Evolutionary conservation across 2,329 filamentous ascomycete species (phyloP).

Genomic region (Piedraia hortae): DNA sequence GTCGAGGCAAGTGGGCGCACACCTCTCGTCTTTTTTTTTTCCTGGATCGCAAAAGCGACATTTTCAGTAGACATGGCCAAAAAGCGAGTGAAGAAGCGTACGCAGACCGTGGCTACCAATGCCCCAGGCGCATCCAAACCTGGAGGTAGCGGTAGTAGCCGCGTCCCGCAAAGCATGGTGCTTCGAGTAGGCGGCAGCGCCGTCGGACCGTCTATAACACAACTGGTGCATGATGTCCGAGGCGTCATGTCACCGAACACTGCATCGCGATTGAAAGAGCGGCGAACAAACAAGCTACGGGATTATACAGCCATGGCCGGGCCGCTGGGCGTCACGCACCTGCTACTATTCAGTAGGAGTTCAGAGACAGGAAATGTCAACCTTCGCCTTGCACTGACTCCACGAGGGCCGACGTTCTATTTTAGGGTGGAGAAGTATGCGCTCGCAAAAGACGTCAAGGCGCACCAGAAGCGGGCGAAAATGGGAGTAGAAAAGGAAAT

Average conservation of each 20-base stretch:
- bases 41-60: background rate
- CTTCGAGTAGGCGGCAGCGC: slow-evolving; percentile 88
- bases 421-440: slow-evolving; percentile 91
- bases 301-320: slow-evolving; percentile 94
- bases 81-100: slow-evolving; percentile 64
- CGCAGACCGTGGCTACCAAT: slow-evolving; percentile 42
- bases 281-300: slow-evolving; percentile 60
- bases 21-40: too few species aligned
- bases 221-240: slow-evolving; percentile 74
- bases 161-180: slow-evolving; percentile 85
- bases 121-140: slow-evolving; percentile 26
- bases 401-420: slow-evolving; percentile 72
- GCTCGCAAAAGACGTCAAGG: slow-evolving; percentile 68
- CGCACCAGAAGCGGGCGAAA: slow-evolving; percentile 55
- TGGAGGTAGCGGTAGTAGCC: slow-evolving; percentile 23
- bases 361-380: slow-evolving; percentile 65
- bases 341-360: slow-evolving; percentile 79
- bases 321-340: slow-evolving; percentile 71
- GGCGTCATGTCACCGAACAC: slow-evolving; percentile 91
- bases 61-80: slow-evolving; percentile 39
- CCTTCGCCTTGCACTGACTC: slow-evolving; percentile 61
- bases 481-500: slow-evolving; percentile 36
- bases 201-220: slow-evolving; percentile 71
- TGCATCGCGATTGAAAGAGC: slow-evolving; percentile 65
- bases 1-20: too few species aligned